A percentile compares a stretch with the other conserved stretches of the same genome.
Conservation (phyloP, 2,329 filamentous ascomycete genomes). For the Rhinocladiella similis region DNA sequence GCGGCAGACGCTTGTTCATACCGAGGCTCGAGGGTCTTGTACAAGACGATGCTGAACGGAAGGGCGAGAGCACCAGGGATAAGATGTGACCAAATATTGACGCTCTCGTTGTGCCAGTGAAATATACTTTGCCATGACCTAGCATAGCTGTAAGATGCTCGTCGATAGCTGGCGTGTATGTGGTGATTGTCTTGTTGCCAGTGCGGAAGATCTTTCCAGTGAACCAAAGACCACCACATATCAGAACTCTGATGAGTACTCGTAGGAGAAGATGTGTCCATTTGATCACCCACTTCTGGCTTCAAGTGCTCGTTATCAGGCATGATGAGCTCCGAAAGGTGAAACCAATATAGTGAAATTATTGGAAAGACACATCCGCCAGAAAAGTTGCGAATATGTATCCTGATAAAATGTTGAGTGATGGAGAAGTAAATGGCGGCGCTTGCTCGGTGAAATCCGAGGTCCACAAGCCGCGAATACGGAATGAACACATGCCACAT, state of each 20-base stretch:
- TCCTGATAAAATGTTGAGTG: too few relatives aligned
- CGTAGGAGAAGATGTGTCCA: too few relatives aligned
- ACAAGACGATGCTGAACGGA: slow-evolving; percentile 51
- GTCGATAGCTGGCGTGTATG: slow-evolving; percentile 67
- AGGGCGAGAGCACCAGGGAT: slow-evolving; percentile 59
- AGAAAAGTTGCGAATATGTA: too few relatives aligned
- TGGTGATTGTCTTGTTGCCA: slow-evolving; percentile 68
- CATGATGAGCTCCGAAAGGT: neutral
- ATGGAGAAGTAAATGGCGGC: too few relatives aligned
- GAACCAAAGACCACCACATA: slow-evolving; percentile 34
- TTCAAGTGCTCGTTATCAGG: neutral
- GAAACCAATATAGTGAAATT: too few relatives aligned
- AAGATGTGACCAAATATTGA: slow-evolving; percentile 73
- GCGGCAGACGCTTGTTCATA: slow-evolving; percentile 62
- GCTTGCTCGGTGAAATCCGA: too few relatives aligned
- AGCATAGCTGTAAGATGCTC: slow-evolving; percentile 60
- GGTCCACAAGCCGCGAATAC: too few relatives aligned
- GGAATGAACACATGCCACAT: too few relatives aligned
- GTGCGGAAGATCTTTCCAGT: slow-evolving; percentile 54
- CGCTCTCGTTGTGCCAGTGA: slow-evolving; percentile 67
- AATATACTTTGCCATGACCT: slow-evolving; percentile 59
- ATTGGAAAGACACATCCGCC: too few relatives aligned
- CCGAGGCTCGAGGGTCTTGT: slow-evolving; percentile 60
- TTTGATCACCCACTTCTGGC: neutral
- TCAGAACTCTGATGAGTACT: neutral